Evolutionary conservation across 441 rosid genomes (phyloP), one percentile per base, ranked within the genome.

Genomic region (Gossypium laxum): DNA sequence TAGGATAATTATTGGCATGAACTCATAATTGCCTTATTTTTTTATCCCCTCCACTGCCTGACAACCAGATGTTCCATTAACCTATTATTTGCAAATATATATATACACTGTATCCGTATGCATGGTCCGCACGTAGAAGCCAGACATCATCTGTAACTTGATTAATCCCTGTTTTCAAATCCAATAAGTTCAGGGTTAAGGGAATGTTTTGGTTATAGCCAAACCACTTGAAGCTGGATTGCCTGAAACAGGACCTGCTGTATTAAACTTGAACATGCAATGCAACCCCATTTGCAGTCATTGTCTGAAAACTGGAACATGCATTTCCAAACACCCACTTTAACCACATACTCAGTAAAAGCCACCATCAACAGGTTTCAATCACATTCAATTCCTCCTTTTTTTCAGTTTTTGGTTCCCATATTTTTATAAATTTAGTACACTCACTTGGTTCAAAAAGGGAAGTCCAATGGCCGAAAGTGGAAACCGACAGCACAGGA

Each of bases 81-180:
- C 63, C 51, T 69, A 55, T 2, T 69, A 38, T 38, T 38, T 38
- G 43, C 43, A 38, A 38, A 38, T 38, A 38, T 38, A 38, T 32
- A 32, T 38, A 38, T 38, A 38, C 43, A 38, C 11, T 7, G 43
- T 38, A 32, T 26, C 58, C 59, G 48, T 21, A 41, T 56, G 48
- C 24, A 58, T 45, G 71, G 78, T 59, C 54, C 30, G 74, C 74
- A 56, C 66, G 71, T 70, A 8, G 67, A 51, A 51, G 45, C 45
- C 45, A 8, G 45, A 38, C 12, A 38, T 38, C 45, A 38, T 8
- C 45, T 7, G 45, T 38, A 38, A 38, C 45, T 38, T 38, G 45
- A 38, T 38, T 38, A 38, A 38, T 38, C 11, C 12, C 45, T 38
- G 45, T 38, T 7, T 38, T 1, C 45, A 38, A 38, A 38, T 38